Evolutionary conservation across 805 yeast species (phyloP).

Genomic region (Lipomyces oligophaga): DNA sequence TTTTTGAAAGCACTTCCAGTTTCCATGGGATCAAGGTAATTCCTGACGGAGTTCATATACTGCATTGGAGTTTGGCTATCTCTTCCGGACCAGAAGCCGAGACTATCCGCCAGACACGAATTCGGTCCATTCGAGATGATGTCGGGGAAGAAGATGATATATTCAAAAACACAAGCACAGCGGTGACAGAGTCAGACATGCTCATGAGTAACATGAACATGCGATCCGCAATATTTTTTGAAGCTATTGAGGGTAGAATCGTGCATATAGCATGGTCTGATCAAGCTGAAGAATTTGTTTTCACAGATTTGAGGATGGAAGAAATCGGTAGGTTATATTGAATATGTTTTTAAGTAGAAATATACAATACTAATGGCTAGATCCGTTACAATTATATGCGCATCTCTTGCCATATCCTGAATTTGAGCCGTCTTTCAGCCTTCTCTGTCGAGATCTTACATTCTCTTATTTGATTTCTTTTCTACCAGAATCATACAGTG

Average conservation of each 20-base stretch:
- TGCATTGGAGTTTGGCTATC: slow-evolving; percentile 47
- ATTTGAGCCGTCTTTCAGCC: slow-evolving; percentile 34
- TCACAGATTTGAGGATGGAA: not conserved
- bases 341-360: not conserved
- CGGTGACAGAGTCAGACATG: not conserved
- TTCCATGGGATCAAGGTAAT: slow-evolving; percentile 52
- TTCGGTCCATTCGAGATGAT: slow-evolving; percentile 2
- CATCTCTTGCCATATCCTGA: slow-evolving; percentile 45
- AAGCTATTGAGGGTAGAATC: slow-evolving; percentile 39
- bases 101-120: not conserved
- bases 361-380: slow-evolving; percentile 2
- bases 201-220: slow-evolving; percentile 20
- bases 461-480: slow-evolving; percentile 34
- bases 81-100: not conserved
- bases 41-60: slow-evolving; percentile 50
- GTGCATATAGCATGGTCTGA: slow-evolving; percentile 41
- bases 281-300: slow-evolving; percentile 36
- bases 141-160: slow-evolving; percentile 4
- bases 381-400: slow-evolving; percentile 37
- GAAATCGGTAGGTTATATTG: not conserved
- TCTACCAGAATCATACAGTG: slow-evolving; percentile 30
- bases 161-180: slow-evolving; percentile 22
- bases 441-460: slow-evolving; percentile 31
- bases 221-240: slow-evolving; percentile 24
- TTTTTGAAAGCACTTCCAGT: slow-evolving; percentile 42